Percentiles rank a stretch among this genome's conserved stretches.
These are phyloP conservation scores for Aspergillus transmontanensis DNA, from an alignment of 2,329 filamentous ascomycete species.

Conservation along the genomic window DNA sequence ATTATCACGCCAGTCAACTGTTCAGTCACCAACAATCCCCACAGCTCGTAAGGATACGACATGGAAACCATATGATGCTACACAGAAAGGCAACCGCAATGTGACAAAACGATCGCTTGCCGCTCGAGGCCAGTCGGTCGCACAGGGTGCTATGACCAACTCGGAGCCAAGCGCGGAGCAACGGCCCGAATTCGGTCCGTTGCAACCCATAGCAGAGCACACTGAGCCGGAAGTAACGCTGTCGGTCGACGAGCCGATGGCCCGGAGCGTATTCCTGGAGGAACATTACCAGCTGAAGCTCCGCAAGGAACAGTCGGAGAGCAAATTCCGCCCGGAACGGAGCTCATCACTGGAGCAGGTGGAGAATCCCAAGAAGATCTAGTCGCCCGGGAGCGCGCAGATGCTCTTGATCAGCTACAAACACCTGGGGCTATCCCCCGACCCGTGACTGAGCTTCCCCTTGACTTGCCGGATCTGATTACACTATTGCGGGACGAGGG, in stretches of 20 bases:
- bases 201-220: neutral
- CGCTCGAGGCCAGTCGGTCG: neutral
- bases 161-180: neutral
- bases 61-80: neutral
- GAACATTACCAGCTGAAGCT: neutral
- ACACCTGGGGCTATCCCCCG: neutral
- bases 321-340: neutral
- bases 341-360: neutral
- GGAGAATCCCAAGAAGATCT: conserved; percentile 1
- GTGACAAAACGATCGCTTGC: neutral
- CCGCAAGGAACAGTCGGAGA: neutral
- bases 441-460: conserved; percentile 3
- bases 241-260: neutral
- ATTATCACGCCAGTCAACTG: neutral
- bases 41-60: neutral
- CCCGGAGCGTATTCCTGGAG: neutral
- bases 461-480: conserved; percentile 4
- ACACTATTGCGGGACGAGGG: conserved; percentile 4
- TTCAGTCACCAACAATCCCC: neutral
- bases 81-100: neutral
- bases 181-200: neutral
- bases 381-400: conserved; percentile 4
- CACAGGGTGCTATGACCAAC: neutral
- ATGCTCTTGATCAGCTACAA: neutral
- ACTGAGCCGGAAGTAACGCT: neutral